These are phyloP conservation scores for Dictyostelium firmibasis DNA, from an alignment of 78 protist species.

Conservation along the genomic window DNA sequence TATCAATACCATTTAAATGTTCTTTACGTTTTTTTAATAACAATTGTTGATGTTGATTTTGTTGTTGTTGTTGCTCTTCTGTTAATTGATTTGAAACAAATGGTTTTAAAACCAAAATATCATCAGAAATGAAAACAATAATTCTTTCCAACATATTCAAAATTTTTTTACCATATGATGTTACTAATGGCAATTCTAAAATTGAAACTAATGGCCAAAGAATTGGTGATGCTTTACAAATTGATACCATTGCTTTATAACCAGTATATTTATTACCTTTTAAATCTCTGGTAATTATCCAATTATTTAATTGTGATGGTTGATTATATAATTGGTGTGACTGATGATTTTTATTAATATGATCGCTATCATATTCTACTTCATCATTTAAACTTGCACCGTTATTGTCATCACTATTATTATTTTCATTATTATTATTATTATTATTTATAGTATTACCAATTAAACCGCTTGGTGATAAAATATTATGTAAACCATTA, in stretches of 20 bases:
- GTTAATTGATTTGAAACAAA: not conserved
- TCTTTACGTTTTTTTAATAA: not conserved
- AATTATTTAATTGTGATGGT: not conserved
- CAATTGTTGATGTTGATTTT: not conserved
- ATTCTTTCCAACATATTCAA: not conserved
- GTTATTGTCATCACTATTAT: not conserved
- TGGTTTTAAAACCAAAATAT: conserved; percentile 16
- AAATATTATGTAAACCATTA: not conserved
- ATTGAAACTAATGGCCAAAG: conserved; percentile 2
- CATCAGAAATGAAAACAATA: conserved; percentile 10
- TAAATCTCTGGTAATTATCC: conserved; percentile 46
- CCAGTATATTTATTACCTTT: conserved; percentile 56
- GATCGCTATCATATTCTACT: not conserved
- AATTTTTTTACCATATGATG: conserved; percentile 1
- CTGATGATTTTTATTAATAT: not conserved
- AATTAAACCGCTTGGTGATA: not conserved
- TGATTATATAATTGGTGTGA: not conserved
- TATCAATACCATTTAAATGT: not conserved
- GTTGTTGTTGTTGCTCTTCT: not conserved
- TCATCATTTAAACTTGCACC: not conserved
- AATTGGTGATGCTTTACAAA: conserved; percentile 61
- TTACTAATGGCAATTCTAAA: not conserved
- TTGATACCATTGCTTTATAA: conserved; percentile 25
- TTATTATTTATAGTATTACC: not conserved
- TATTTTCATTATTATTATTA: not conserved